These are phyloP conservation scores for Metschnikowia drakensbergensis DNA, from an alignment of 805 yeast genomes.

Conservation along the genomic window DNA sequence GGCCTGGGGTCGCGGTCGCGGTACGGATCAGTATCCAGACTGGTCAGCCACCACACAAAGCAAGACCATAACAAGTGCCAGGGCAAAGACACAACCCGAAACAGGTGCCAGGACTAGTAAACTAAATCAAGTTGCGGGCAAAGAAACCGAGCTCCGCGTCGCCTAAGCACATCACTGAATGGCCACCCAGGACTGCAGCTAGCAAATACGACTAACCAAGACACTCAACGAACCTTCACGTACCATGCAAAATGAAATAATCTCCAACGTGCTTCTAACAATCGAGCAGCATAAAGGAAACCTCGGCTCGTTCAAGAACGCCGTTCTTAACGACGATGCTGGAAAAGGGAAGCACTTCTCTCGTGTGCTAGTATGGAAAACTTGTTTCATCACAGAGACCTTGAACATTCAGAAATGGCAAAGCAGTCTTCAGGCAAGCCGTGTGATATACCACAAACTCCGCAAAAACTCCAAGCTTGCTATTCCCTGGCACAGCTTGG, in stretches of 20 bases:
- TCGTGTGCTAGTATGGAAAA: slow-evolving; percentile 38
- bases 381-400: slow-evolving; percentile 33
- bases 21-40: not conserved
- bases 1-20: slow-evolving; percentile 1
- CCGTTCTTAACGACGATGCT: slow-evolving; percentile 30
- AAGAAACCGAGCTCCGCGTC: no score
- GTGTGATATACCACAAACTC: slow-evolving; percentile 36
- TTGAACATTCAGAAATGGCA: slow-evolving; percentile 35
- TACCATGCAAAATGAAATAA: slow-evolving; percentile 32
- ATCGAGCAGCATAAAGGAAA: slow-evolving; percentile 35
- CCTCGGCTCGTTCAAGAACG: slow-evolving; percentile 22
- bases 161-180: not conserved
- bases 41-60: not conserved
- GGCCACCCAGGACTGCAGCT: not conserved
- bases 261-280: slow-evolving; percentile 35
- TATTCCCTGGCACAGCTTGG: slow-evolving; percentile 37
- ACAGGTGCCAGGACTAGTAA: no score
- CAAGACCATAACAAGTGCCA: no score
- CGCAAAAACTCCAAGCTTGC: slow-evolving; percentile 26
- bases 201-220: not conserved
- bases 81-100: no score
- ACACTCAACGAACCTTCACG: not conserved
- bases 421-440: slow-evolving; percentile 23
- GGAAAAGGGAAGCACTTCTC: slow-evolving; percentile 21
- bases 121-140: no score